Evolutionary conservation across 495 filamentous ascomycete genomes (phyloP).

Genomic region (Peziza echinospora): DNA sequence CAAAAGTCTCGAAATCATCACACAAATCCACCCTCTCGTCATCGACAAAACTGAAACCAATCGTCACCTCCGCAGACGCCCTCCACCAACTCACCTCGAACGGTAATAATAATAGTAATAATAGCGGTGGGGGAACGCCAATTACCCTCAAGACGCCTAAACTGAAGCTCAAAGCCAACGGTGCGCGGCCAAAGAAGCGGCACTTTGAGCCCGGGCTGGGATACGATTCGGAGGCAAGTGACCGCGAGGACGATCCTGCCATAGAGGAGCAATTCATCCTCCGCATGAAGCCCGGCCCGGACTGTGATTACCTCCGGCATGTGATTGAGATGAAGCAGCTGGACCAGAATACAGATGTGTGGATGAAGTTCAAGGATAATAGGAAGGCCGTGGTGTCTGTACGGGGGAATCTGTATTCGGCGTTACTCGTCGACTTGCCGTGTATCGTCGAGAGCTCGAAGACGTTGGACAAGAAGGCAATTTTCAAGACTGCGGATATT

Average conservation of each 20-base stretch:
- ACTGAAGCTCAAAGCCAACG: conserved; percentile 36
- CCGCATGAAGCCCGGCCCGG: conserved; percentile 64
- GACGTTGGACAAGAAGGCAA: conserved; percentile 74
- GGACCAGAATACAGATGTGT: conserved; percentile 49
- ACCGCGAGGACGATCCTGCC: conserved; percentile 63
- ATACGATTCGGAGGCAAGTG: conserved; percentile 92
- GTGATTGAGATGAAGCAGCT: conserved; percentile 51
- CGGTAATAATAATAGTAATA: no score
- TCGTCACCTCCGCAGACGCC: conserved; percentile 16
- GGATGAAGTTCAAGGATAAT: conserved; percentile 57
- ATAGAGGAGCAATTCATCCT: conserved; percentile 77
- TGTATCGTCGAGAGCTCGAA: conserved; percentile 91
- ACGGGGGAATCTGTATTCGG: conserved; percentile 50
- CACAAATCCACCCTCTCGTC: no score
- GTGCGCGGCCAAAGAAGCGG: conserved; percentile 25
- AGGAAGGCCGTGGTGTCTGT: conserved; percentile 53
- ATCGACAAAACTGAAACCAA: conserved; percentile 19
- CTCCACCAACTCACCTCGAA: conserved; percentile 5
- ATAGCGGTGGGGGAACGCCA: no score
- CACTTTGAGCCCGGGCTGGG: conserved; percentile 42
- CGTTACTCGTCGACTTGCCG: conserved; percentile 66
- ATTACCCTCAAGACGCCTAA: conserved; percentile 23
- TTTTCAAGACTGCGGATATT: conserved; percentile 86
- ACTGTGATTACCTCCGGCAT: conserved; percentile 59
- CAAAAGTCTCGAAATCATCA: no score